These are phyloP conservation scores for Phytophthora uliginosa DNA, from an alignment of 352 stramenopile species.

Conservation along the genomic window DNA sequence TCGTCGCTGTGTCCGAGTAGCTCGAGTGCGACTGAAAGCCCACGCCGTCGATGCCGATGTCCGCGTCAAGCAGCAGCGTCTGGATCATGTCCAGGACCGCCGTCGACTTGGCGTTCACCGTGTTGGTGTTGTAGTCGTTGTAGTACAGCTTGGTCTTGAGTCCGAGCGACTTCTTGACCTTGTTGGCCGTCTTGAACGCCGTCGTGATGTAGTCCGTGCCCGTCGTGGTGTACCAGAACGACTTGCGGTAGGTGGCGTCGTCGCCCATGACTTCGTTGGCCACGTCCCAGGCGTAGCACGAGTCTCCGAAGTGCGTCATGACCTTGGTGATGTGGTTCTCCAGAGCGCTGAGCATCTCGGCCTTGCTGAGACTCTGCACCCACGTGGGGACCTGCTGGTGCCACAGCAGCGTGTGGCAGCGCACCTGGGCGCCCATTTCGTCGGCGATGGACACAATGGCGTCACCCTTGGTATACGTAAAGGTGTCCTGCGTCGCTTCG, in stretches of 20 bases:
- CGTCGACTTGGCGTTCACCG: constrained; percentile 45
- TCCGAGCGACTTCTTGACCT: constrained; percentile 41
- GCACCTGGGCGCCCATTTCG: constrained; percentile 33
- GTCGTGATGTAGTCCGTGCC: constrained; percentile 43
- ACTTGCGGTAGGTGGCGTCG: constrained; percentile 35
- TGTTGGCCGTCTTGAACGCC: constrained; percentile 41
- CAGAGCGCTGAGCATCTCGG: constrained; percentile 30
- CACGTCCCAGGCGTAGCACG: constrained; percentile 40
- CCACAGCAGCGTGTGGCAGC: constrained; percentile 42
- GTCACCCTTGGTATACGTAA: constrained; percentile 33
- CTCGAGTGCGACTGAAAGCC: constrained; percentile 41
- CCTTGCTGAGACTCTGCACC: constrained; percentile 35
- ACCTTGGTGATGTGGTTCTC: constrained; percentile 39
- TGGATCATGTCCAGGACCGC: constrained; percentile 36
- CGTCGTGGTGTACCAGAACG: constrained; percentile 43
- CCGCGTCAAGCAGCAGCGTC: constrained; percentile 23
- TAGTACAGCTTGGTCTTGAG: constrained; percentile 36
- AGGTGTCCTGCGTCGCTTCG: constrained; percentile 26
- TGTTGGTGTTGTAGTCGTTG: constrained; percentile 42
- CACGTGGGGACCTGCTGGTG: constrained; percentile 36
- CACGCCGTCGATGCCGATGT: constrained; percentile 37
- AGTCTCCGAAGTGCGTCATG: constrained; percentile 39
- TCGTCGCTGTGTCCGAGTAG: constrained; percentile 23
- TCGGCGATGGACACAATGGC: constrained; percentile 29
- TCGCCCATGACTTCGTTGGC: constrained; percentile 42